Base-by-base conservation (phyloP, 768 basidiomycete species). In the Hysterangium stoloniferum region DNA sequence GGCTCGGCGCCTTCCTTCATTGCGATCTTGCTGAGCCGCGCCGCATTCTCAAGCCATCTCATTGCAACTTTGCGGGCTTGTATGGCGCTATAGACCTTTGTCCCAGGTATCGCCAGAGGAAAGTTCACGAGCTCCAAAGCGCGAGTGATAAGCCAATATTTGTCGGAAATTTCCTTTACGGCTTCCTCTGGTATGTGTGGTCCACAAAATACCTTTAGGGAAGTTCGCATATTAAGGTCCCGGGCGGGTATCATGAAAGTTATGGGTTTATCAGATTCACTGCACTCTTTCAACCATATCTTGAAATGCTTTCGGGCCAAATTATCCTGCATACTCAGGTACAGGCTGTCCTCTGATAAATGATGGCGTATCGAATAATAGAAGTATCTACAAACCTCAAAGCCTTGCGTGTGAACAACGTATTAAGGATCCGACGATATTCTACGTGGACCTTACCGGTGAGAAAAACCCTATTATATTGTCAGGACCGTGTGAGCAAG, bases 101-200 rank as follows among this genome's bases (percentile, higher is more conserved):
- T 98, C 25, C 96, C 96, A 17, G 96, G 96, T 32, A 96, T 60
- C 13, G 95, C 83, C 54, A 98, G 69, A 13, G 96, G 96, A 73
- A 99, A 98, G 73, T 99, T 99, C 73, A 99, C 96, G 48, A 99
- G 85, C 64, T 99, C 91, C 35, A 99, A 84, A 2, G 96, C 90
- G 58, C 80, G 72, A 6, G 96, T 98, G 68, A 99, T 96, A 53
- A 76, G 74, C 95, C 95, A 98, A 71, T 98, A 98, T 63, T 91
- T 92, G 57, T 88, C 83, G 62, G 78, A 85, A 63, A 99, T 93
- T 62, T 91, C 88, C 13, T 68, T 62, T 22, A 83, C 79, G 34
- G 84, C 88, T 6, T 80, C 68, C 13, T 91, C 84, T 25, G 90
- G 81, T 57, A 98, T 84, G 66, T 98, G 89, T 54, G 73, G 69